Conservation (phyloP, 352 stramenopile species). For the Globisporangium acanthophoron region DNA sequence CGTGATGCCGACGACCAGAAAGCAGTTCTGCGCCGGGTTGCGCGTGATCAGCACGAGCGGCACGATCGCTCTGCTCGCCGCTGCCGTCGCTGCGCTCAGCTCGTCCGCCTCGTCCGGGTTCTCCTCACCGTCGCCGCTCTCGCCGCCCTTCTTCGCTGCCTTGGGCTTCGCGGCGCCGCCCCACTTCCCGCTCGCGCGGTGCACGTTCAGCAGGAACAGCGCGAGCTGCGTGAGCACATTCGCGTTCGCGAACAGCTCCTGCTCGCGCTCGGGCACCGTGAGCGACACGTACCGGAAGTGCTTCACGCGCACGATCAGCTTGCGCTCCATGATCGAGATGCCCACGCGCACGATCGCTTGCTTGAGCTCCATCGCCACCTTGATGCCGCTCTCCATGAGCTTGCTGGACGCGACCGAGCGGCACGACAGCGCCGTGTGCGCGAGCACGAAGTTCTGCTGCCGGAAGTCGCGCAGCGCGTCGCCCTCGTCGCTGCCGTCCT, state of each 20-base stretch:
- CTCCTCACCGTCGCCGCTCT: slow-evolving; percentile 11
- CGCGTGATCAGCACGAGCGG: slow-evolving; percentile 75
- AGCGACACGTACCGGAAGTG: slow-evolving; percentile 97
- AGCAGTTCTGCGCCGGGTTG: slow-evolving; percentile 90
- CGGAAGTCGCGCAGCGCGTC: slow-evolving; percentile 48
- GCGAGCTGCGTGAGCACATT: slow-evolving; percentile 92
- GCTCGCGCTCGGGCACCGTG: slow-evolving; percentile 74
- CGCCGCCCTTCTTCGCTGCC: slow-evolving; percentile 22
- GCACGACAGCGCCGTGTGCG: slow-evolving; percentile 64
- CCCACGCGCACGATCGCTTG: slow-evolving; percentile 91
- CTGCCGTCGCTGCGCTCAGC: slow-evolving; percentile 4
- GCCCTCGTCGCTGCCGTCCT: slow-evolving; percentile 15
- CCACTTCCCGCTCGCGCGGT: slow-evolving; percentile 94
- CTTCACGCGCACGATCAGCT: slow-evolving; percentile 92
- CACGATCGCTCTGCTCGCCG: slow-evolving; percentile 51
- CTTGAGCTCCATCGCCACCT: slow-evolving; percentile 94
- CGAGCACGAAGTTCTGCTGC: slow-evolving; percentile 79
- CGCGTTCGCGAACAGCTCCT: slow-evolving; percentile 91
- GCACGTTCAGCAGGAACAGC: slow-evolving; percentile 93
- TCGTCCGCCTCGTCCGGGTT: slow-evolving; percentile 21
- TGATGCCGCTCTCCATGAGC: slow-evolving; percentile 91
- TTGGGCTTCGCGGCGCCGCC: slow-evolving; percentile 39
- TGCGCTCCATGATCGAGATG: slow-evolving; percentile 93
- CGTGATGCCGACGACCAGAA: slow-evolving; percentile 94
- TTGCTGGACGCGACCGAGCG: slow-evolving; percentile 60